Percentiles rank a stretch among this genome's conserved stretches.
Conservation (phyloP, 73 alveolate species). For the Tetrahymena malaccensis region DNA sequence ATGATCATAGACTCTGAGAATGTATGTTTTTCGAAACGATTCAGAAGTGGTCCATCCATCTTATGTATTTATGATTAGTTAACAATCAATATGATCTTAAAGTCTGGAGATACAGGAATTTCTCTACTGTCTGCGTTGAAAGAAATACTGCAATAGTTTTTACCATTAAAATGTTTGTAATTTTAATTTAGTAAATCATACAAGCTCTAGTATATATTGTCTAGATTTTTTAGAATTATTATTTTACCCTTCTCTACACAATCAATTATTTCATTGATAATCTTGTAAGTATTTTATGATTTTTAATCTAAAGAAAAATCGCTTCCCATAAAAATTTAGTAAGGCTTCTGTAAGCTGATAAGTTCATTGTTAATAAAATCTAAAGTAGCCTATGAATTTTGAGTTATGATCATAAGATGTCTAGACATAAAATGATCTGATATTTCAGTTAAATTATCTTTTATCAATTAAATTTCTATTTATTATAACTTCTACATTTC, state of each 20-base stretch:
- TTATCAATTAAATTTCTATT: background rate
- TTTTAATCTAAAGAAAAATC: background rate
- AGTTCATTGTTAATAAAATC: background rate
- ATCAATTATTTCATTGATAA: background rate
- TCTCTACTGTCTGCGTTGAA: conserved; percentile 12
- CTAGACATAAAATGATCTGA: conserved; percentile 1
- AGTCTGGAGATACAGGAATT: background rate
- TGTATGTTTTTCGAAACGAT: background rate
- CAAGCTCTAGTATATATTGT: conserved; percentile 11
- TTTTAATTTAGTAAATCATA: conserved; percentile 22
- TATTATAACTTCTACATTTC: background rate
- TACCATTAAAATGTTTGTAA: background rate
- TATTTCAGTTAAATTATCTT: background rate
- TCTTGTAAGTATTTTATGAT: background rate
- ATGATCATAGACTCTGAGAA: background rate
- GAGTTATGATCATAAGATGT: conserved; percentile 16
- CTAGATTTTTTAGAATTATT: conserved; percentile 3
- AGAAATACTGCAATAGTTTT: background rate
- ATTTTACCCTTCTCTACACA: conserved; percentile 7
- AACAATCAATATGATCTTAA: background rate
- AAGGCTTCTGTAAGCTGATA: background rate
- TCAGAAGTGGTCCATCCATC: background rate
- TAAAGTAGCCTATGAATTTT: background rate
- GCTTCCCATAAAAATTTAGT: background rate
- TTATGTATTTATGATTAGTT: background rate